phyloP scores from a whole-genome alignment of 176 grass and related monocot species.

The Zizania latifolia region DNA sequence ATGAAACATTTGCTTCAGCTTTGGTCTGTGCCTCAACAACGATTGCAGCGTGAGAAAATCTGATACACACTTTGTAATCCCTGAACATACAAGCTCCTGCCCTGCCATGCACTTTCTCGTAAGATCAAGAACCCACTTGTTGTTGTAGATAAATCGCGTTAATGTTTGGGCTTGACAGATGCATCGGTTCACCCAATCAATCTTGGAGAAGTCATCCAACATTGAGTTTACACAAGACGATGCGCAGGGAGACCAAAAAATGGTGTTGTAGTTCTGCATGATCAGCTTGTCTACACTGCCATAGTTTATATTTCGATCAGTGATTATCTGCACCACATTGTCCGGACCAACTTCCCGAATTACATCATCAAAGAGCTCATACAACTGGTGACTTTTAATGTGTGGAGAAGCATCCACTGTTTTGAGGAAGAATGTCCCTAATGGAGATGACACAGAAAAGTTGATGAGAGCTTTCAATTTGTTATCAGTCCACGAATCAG shows the following conservation, averaged over 20 bases:
- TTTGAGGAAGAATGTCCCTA: conserved; percentile 90
- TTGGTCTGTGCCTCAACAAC: conserved; percentile 61
- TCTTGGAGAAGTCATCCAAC: conserved; percentile 84
- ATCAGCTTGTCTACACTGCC: conserved; percentile 61
- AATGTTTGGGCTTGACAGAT: conserved; percentile 77
- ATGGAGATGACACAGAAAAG: conserved; percentile 71
- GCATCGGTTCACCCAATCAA: conserved; percentile 87
- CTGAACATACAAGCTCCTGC: conserved; percentile 80
- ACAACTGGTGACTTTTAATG: conserved; percentile 66
- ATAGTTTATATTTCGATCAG: conserved; percentile 69
- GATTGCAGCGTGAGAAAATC: conserved; percentile 84
- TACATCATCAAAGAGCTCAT: conserved; percentile 87
- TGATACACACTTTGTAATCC: conserved; percentile 71
- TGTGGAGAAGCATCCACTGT: conserved; percentile 73
- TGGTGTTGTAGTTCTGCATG: conserved; percentile 77
- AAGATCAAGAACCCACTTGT: conserved; percentile 67
- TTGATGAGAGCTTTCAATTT: conserved; percentile 77
- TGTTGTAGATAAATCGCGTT: conserved; percentile 87
- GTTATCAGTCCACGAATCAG: conserved; percentile 88
- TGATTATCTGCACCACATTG: conserved; percentile 90
- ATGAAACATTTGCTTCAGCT: conserved; percentile 91
- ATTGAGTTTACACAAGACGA: conserved; percentile 81
- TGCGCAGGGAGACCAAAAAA: conserved; percentile 92
- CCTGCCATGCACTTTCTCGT: conserved; percentile 52
- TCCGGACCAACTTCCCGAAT: conserved; percentile 86